Evolutionary conservation across 768 basidiomycete species (phyloP).

Genomic region (Kondoa malvinella): DNA sequence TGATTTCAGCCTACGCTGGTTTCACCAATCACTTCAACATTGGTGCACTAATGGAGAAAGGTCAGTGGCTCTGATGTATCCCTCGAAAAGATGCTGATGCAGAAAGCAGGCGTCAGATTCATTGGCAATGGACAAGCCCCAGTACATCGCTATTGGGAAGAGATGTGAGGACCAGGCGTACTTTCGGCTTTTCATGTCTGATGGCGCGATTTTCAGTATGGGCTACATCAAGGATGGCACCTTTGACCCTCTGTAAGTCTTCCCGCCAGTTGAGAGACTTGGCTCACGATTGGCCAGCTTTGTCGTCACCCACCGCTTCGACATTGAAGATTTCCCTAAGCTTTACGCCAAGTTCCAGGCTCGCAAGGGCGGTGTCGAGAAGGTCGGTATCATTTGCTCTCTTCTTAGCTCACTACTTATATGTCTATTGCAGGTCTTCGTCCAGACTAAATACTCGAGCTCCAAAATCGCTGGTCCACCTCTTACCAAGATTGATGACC

Average conservation of each 20-base stretch:
- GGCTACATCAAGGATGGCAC: background rate
- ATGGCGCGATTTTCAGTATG: no score
- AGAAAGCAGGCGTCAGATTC: no score
- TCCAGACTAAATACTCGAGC: background rate
- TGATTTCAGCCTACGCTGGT: conserved; percentile 32
- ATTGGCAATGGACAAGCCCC: conserved; percentile 50
- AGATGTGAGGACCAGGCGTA: no score
- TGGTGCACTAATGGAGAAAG: conserved; percentile 63
- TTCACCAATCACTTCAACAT: conserved; percentile 53
- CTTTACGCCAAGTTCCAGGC: background rate
- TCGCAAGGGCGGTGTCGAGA: background rate
- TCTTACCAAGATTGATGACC: background rate
- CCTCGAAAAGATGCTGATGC: no score
- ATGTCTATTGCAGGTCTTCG: no score
- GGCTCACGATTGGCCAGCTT: background rate
- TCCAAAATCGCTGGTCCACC: background rate
- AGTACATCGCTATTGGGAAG: background rate
- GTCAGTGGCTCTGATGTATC: no score
- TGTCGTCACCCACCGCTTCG: background rate
- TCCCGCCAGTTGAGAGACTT: background rate
- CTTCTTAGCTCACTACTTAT: no score
- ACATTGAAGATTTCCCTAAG: background rate
- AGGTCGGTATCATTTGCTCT: no score
- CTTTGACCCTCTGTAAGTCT: background rate
- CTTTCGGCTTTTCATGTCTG: no score